Base-by-base conservation (phyloP, 768 basidiomycete genomes). In the Paxillus rubicundulus region DNA sequence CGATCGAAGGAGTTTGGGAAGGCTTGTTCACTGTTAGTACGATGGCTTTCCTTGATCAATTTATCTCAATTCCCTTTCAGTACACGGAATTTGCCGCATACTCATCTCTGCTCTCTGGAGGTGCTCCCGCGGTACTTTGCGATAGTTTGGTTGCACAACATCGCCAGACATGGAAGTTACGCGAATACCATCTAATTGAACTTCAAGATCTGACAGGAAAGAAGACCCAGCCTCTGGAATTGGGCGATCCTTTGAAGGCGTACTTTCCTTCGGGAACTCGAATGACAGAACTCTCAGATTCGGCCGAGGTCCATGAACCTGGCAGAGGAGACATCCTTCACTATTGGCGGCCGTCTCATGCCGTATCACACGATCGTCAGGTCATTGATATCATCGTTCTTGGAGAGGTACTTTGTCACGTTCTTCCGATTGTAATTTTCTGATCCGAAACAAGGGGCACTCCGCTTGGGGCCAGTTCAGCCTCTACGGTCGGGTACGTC, bases 381-480 rank as follows among this genome's bases (percentile, higher is more conserved):
- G 56, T 61, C 20, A 33, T 38, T 18, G 90, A 92, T 61, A 74
- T 90, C 33, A 78, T 92, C 45, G 71, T 92, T 28, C 77, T 81
- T 12, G 90, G 90, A 62, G 87, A 92, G 76, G 89, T 89, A 54
- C 20, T 50, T 13, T 32, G 24, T 40, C 46, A 37, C 34, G 40
- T 21, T 47, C 32, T 9, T 13, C 37, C 39, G 32, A 39, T n/a
- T 30, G 21, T 18, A n/a, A 8, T 39, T 59, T 34, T 52, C 52
- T 50, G 24, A 56, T 47, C 41, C 49, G 17, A 17, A 13, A n/a
- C 17, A 52, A 92, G 89, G 91, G 92, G 5, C 92, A 94, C 70
- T 94, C 92, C 8, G 84, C 90, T 13, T 95, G 92, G 92, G 92
- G 92, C 20, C 85, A 89, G 57, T 95, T 93, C 70, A 84, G 77